phyloP scores from a whole-genome alignment of 2,329 filamentous ascomycete species.

The Exophiala xenobiotica region DNA sequence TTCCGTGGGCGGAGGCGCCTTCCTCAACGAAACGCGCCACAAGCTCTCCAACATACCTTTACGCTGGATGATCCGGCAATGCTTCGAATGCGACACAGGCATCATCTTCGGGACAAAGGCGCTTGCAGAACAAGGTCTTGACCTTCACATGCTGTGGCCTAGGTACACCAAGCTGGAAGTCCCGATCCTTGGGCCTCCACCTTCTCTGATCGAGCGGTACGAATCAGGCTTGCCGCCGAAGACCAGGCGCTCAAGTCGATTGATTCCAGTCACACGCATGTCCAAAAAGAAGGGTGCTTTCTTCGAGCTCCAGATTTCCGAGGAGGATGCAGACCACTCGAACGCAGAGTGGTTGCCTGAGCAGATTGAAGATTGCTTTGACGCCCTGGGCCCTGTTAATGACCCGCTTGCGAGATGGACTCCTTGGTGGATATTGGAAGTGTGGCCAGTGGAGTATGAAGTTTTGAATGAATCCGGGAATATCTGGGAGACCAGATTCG shows the following conservation, averaged over 20 bases:
- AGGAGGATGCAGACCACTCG: slow-evolving; percentile 12
- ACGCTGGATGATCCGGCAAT: slow-evolving; percentile 51
- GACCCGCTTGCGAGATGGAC: slow-evolving; percentile 41
- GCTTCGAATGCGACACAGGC: slow-evolving; percentile 48
- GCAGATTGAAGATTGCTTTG: slow-evolving; percentile 46
- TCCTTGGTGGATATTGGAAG: slow-evolving; percentile 47
- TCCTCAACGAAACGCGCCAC: slow-evolving; percentile 43
- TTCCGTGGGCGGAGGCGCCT: slow-evolving; percentile 48
- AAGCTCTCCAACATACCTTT: slow-evolving; percentile 48
- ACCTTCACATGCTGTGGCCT: slow-evolving; percentile 45
- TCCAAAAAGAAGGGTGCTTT: neutral
- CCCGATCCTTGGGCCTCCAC: slow-evolving; percentile 39
- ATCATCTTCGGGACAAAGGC: slow-evolving; percentile 43
- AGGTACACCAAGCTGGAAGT: slow-evolving; percentile 35
- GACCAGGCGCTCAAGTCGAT: slow-evolving; percentile 32
- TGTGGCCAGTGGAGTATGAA: slow-evolving; percentile 45
- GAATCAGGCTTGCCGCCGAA: slow-evolving; percentile 37
- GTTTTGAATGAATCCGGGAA: slow-evolving; percentile 35
- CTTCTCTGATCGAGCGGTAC: slow-evolving; percentile 39
- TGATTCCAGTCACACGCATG: slow-evolving; percentile 29
- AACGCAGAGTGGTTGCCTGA: slow-evolving; percentile 38
- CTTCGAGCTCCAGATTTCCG: neutral
- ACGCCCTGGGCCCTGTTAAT: slow-evolving; percentile 42
- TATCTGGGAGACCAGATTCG: slow-evolving; percentile 40
- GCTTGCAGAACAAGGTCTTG: slow-evolving; percentile 44